Evolutionary conservation across 1,139 yeast species (phyloP).

Genomic region (Suhomyces maxii): DNA sequence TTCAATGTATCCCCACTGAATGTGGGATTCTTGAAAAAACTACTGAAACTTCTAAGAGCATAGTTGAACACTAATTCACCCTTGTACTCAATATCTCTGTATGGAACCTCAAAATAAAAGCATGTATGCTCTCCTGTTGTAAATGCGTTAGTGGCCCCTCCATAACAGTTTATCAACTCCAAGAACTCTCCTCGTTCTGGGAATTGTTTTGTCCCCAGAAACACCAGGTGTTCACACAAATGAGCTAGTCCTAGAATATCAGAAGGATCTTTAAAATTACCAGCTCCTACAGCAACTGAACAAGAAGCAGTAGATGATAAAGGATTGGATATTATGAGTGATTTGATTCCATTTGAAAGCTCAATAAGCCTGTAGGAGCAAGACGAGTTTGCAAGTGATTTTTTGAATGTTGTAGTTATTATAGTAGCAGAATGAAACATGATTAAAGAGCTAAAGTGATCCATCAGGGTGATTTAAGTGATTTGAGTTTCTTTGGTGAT

Average conservation of each 20-base stretch:
- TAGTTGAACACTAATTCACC: slow-evolving; percentile 41
- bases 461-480: too few species aligned
- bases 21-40: slow-evolving; percentile 50
- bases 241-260: slow-evolving; percentile 65
- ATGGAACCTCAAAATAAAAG: slow-evolving; percentile 60
- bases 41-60: slow-evolving; percentile 50
- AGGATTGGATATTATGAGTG: slow-evolving; percentile 60
- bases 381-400: slow-evolving; percentile 33
- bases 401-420: slow-evolving; percentile 22
- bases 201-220: slow-evolving; percentile 55
- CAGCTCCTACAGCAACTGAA: slow-evolving; percentile 55
- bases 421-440: slow-evolving; percentile 13
- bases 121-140: slow-evolving; percentile 67
- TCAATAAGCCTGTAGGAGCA: slow-evolving; percentile 45
- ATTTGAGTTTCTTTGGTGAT: background rate
- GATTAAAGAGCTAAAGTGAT: background rate
- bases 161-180: slow-evolving; percentile 41
- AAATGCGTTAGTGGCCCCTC: slow-evolving; percentile 64
- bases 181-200: slow-evolving; percentile 51
- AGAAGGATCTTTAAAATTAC: slow-evolving; percentile 63
- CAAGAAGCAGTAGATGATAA: slow-evolving; percentile 45
- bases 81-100: slow-evolving; percentile 25
- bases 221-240: slow-evolving; percentile 68
- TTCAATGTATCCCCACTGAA: slow-evolving; percentile 44
- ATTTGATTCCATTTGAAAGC: slow-evolving; percentile 53